phyloP scores from a whole-genome alignment of 2,329 filamentous ascomycete genomes.

The Bretziella fagacearum region DNA sequence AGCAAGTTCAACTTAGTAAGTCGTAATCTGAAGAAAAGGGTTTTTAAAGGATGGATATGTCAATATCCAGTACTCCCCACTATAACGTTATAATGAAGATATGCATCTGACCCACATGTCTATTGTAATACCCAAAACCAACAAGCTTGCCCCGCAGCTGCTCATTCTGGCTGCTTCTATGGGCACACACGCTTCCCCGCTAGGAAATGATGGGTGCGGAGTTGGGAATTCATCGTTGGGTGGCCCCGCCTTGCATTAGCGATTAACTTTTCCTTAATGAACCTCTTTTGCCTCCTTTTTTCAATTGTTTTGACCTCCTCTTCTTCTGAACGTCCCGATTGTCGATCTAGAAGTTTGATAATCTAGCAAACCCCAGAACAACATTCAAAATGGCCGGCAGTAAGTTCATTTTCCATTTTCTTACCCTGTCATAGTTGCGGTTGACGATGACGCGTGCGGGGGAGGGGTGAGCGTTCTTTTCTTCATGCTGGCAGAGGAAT shows the following conservation, averaged over 20 bases:
- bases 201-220: neutral
- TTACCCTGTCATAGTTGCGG: slow-evolving; percentile 8
- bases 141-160: slow-evolving; percentile 7
- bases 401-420: slow-evolving; percentile 17
- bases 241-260: no score
- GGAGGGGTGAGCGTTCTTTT: neutral
- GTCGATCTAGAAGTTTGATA: slow-evolving; percentile 1
- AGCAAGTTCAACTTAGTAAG: no score
- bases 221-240: neutral
- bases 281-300: neutral
- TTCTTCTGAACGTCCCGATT: neutral
- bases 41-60: no score
- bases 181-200: neutral
- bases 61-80: no score
- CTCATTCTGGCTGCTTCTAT: slow-evolving; percentile 10
- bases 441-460: neutral
- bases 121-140: no score
- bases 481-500: neutral
- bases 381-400: slow-evolving; percentile 22
- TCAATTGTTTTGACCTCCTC: neutral
- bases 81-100: no score
- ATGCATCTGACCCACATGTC: no score
- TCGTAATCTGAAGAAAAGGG: no score
- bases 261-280: neutral
- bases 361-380: slow-evolving; percentile 1